Evolutionary conservation across 2,329 filamentous ascomycete species (phyloP), one percentile per base, ranked within the genome.

Genomic region (Niveomyces coronatus): DNA sequence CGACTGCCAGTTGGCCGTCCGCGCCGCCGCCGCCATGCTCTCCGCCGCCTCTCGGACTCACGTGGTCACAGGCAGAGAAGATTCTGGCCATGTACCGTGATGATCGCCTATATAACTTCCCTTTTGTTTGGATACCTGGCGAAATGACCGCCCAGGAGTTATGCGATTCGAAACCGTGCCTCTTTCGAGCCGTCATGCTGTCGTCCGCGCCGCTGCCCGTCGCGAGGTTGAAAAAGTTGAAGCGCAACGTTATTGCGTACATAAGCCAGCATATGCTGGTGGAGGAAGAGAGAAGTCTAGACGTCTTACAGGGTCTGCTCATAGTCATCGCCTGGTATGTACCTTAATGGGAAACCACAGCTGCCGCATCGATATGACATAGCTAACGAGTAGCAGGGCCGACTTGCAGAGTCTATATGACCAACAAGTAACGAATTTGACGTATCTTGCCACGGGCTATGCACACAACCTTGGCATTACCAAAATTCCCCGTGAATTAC

Each of bases 281-380:
- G 2, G 54, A 60, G 41, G 59, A 60, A 14, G 57, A 67, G 27
- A 53, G 53, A 22, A 57, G 53, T 13, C 40, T 71, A 8, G 65
- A 68, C 39, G 47, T 67, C 3, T 54, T 71, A 2, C 66, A 70
- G 47, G 68, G 66, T 0, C 49, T 70, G 8, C 43, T 71, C 7
- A 54, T 68, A 30, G 58, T 60, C 28, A 52, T 69, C 38, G 57
- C 63, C 16, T 71, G 68, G 68, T 70, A 53, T 35, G 52, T 29
- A 9, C 11, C 14, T 14, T 7, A 4, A 4, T 27, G 3, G n/a
- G n/a, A n/a, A n/a, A n/a, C n/a, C n/a, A n/a, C n/a, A n/a, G n/a
- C n/a, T 32, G 6, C 20, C 13, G 5, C 14, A 16, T 5, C 4
- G 14, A 15, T 8, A 20, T 20, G 20, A 32, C 9, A 9, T n/a